Evolutionary conservation across 1,284 basidiomycete species (phyloP).

Genomic region (Moesziomyces globuligerus): DNA sequence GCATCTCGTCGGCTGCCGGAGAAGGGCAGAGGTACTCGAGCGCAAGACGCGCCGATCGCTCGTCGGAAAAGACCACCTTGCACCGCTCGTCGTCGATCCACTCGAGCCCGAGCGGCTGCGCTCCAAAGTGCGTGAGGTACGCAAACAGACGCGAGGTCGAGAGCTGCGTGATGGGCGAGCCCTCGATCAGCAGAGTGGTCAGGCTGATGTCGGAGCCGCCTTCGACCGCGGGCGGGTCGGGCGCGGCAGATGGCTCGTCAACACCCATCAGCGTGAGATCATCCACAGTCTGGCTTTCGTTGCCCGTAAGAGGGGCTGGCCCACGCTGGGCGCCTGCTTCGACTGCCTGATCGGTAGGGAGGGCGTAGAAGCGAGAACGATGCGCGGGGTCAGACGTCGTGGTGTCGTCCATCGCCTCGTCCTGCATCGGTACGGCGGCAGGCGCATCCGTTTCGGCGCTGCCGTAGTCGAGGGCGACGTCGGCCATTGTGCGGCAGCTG

Average conservation of each 20-base stretch:
- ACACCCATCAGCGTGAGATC: conserved; percentile 19
- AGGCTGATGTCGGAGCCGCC: conserved; percentile 51
- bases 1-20: conserved; percentile 6
- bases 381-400: neutral
- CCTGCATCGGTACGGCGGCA: conserved; percentile 11
- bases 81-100: conserved; percentile 64
- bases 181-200: conserved; percentile 59
- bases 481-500: conserved; percentile 18
- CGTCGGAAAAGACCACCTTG: conserved; percentile 61
- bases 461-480: conserved; percentile 39
- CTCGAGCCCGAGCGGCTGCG: conserved; percentile 62
- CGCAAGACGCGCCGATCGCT: conserved; percentile 45
- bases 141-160: conserved; percentile 66
- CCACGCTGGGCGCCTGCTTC: conserved; percentile 52
- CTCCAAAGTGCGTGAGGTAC: conserved; percentile 60
- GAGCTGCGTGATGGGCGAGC: conserved; percentile 62
- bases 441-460: conserved; percentile 15
- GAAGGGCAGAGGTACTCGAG: conserved; percentile 56
- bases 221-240: conserved; percentile 46
- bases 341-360: conserved; percentile 50
- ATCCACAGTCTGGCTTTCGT: conserved; percentile 13
- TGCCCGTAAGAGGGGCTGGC: conserved; percentile 15
- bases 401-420: conserved; percentile 38
- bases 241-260: conserved; percentile 16
- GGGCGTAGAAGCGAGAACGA: conserved; percentile 42